phyloP scores from a whole-genome alignment of 768 basidiomycete genomes.

The Kondoa subrosea region DNA sequence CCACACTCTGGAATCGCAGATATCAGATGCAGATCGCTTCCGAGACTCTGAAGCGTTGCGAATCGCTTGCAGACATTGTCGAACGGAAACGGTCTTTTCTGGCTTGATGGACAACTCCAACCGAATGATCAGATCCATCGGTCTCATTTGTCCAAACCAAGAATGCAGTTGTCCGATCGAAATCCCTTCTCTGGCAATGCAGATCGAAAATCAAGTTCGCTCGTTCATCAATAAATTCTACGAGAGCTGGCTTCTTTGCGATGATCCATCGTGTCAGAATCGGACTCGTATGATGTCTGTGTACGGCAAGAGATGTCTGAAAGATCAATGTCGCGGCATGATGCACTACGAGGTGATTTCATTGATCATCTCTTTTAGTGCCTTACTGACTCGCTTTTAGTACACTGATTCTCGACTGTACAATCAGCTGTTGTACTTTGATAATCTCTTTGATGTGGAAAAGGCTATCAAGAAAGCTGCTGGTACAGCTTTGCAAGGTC shows the following conservation, averaged over 20 bases:
- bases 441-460: slow-evolving; percentile 55
- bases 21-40: slow-evolving; percentile 76
- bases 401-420: slow-evolving; percentile 73
- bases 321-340: slow-evolving; percentile 48
- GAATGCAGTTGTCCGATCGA: slow-evolving; percentile 45
- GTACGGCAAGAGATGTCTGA: slow-evolving; percentile 66
- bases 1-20: slow-evolving; percentile 66
- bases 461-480: slow-evolving; percentile 35
- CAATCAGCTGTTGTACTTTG: slow-evolving; percentile 73
- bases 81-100: slow-evolving; percentile 35
- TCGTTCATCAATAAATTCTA: slow-evolving; percentile 63
- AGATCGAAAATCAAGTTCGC: slow-evolving; percentile 75
- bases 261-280: slow-evolving; percentile 64
- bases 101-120: slow-evolving; percentile 33
- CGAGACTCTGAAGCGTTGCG: slow-evolving; percentile 53
- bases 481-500: slow-evolving; percentile 18
- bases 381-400: slow-evolving; percentile 33
- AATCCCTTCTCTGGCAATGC: slow-evolving; percentile 52
- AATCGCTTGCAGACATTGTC: slow-evolving; percentile 61
- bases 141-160: slow-evolving; percentile 46
- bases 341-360: slow-evolving; percentile 59
- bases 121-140: slow-evolving; percentile 49
- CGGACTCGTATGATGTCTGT: slow-evolving; percentile 89
- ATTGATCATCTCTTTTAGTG: slow-evolving; percentile 5
- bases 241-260: slow-evolving; percentile 71